phyloP scores from a whole-genome alignment of 352 stramenopile genomes.

The Globisporangium mamillatum region DNA sequence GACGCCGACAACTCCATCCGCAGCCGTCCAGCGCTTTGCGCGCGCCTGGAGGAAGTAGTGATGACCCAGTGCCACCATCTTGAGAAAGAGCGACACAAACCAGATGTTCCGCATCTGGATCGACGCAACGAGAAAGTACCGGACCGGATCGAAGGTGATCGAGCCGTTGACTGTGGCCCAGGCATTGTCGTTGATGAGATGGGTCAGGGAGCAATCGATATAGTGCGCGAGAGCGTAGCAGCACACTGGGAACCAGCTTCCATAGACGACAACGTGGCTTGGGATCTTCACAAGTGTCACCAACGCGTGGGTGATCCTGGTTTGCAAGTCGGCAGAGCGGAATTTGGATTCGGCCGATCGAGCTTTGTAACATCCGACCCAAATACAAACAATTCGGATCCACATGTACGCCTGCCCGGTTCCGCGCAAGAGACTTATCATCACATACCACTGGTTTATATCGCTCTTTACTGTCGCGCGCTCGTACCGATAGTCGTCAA shows the following conservation, averaged over 20 bases:
- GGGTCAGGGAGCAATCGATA: constrained; percentile 24
- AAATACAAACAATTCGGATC: constrained; percentile 32
- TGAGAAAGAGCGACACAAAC: constrained; percentile 28
- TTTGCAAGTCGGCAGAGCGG: neutral
- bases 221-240: constrained; percentile 29
- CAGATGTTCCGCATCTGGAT: constrained; percentile 45
- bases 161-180: constrained; percentile 25
- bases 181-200: constrained; percentile 22
- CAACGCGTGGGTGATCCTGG: constrained; percentile 1
- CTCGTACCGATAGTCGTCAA: constrained; percentile 63
- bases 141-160: constrained; percentile 19
- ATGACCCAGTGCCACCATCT: constrained; percentile 12
- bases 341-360: constrained; percentile 19
- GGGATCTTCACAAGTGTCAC: constrained; percentile 26
- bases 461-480: constrained; percentile 34
- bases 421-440: constrained; percentile 31
- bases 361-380: constrained; percentile 20
- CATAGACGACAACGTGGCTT: constrained; percentile 34
- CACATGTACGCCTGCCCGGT: constrained; percentile 42
- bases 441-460: constrained; percentile 28
- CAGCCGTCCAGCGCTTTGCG: constrained; percentile 9
- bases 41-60: constrained; percentile 10
- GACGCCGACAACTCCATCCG: constrained; percentile 21
- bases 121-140: constrained; percentile 21
- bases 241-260: constrained; percentile 25